Base-by-base conservation (phyloP, 768 basidiomycete species). In the Psilocybe azurescens region DNA sequence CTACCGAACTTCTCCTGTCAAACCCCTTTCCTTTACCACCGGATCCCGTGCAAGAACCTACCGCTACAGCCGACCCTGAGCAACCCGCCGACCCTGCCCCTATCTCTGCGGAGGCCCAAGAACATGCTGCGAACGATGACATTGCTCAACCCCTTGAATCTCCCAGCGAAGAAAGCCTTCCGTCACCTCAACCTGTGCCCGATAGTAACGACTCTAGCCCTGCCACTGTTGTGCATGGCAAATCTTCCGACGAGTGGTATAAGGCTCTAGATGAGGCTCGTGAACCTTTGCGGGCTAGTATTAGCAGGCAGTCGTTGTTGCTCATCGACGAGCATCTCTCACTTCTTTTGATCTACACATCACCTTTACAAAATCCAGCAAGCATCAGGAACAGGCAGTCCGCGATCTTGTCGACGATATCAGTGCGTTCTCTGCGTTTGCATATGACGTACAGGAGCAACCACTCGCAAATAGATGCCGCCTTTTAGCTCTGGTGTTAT, bases 321-420 rank as follows among this genome's bases (percentile, higher is more conserved):
- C 83, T 99, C 32, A 88, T 97, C 50, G 95, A 97, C 70, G 88
- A 92, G 64, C 90, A 95, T 69, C 87, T 91, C 3, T 89, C 90
- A 7, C 84, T 99, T 58, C 87, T 97, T 46, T 96, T 70, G 95
- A 97, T 71, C 83, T 97, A 39, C 88, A 91, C 65, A 83, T 83
- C 28, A 91, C 93, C 20, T 95, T 97, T 74, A 83, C 91, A 59
- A 88, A 89, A 29, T 78, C 85, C 10, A 79, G 79, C 56, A 83
- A 80, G 47, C 83, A 89, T 67, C 87, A 89, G 63, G 80, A 83
- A 28, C 78, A 88, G 65, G 89, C 90, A 6, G 81, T 96, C 53
- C 83, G 83, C 47, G 82, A 86, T 58, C 83, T 98, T 56, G 80
- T 95, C 61, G 89, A 91, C 36, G 91, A 94, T 69, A 84, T 97